phyloP scores from a whole-genome alignment of 257 asterid genomes.

The Solanum pimpinellifolium region DNA sequence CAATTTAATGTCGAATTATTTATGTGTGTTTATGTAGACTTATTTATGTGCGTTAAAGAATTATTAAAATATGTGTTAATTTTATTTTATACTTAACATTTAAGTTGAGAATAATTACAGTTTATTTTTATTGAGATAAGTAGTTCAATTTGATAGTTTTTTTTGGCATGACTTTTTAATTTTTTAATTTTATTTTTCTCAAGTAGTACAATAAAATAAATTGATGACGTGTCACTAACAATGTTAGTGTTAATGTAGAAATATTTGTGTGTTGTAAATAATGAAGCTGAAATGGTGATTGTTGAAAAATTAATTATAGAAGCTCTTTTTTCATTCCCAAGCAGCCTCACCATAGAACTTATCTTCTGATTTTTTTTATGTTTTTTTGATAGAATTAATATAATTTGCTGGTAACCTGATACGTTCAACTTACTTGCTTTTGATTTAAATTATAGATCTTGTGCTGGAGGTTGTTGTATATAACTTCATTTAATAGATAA shows the following conservation, averaged over 20 bases:
- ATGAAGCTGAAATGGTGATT: background rate
- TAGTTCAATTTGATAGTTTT: background rate
- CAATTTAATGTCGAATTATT: too few relatives aligned
- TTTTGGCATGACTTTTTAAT: background rate
- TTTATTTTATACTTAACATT: background rate
- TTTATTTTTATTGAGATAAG: background rate
- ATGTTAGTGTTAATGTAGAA: too few relatives aligned
- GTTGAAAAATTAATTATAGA: background rate
- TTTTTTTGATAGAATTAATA: background rate
- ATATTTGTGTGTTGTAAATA: background rate
- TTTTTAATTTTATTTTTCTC: background rate
- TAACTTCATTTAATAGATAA: too few relatives aligned
- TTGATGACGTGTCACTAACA: too few relatives aligned
- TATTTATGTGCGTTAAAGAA: background rate
- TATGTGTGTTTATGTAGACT: too few relatives aligned
- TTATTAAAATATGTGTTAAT: background rate
- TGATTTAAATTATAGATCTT: too few relatives aligned
- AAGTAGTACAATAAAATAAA: too few relatives aligned
- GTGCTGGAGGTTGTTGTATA: too few relatives aligned
- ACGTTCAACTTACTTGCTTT: too few relatives aligned
- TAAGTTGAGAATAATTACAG: background rate
- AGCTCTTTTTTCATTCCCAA: background rate
- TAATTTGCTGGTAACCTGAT: too few relatives aligned
- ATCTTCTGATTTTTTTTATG: background rate
- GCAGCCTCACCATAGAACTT: background rate